A percentile compares a stretch with the other conserved stretches of the same genome.
Conservation (phyloP, 148 eudicot genomes). For the Suaeda aralocaspica region DNA sequence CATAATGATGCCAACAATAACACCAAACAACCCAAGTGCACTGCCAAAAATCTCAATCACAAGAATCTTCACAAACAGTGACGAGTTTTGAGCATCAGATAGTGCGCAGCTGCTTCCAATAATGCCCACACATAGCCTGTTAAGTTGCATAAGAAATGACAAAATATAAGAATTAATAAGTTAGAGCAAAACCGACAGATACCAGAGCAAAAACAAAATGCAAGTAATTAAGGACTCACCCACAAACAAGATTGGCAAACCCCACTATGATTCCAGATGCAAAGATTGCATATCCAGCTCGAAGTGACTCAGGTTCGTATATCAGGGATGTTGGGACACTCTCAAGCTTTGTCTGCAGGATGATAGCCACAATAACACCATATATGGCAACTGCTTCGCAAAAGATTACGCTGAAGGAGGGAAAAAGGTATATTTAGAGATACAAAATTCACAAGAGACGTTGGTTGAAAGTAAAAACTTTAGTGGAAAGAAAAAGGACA, state of each 20-base stretch:
- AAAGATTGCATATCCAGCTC: slow-evolving; percentile 98
- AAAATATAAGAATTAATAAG: no score
- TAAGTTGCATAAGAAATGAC: not conserved
- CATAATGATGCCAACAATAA: slow-evolving; percentile 97
- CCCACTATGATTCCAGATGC: slow-evolving; percentile 95
- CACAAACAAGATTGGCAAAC: slow-evolving; percentile 94
- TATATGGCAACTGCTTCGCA: slow-evolving; percentile 99
- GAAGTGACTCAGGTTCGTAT: slow-evolving; percentile 68
- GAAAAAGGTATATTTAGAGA: slow-evolving; percentile 10
- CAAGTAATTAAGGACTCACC: no score
- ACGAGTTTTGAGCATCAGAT: slow-evolving; percentile 96
- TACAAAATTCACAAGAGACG: no score
- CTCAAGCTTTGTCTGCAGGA: slow-evolving; percentile 91
- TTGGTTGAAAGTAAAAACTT: no score
- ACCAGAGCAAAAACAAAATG: not conserved
- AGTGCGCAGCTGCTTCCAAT: slow-evolving; percentile 99
- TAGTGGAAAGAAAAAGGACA: no score
- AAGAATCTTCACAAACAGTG: slow-evolving; percentile 90
- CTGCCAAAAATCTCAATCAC: slow-evolving; percentile 97
- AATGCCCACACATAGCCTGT: slow-evolving; percentile 90
- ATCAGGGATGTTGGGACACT: slow-evolving; percentile 71
- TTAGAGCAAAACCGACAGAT: not conserved
- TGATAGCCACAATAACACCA: slow-evolving; percentile 98
- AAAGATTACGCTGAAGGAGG: slow-evolving; percentile 90
- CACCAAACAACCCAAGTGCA: slow-evolving; percentile 96